Evolutionary conservation across 1,284 basidiomycete genomes (phyloP), one percentile per base, ranked within the genome.

Genomic region (Gomphus bonarii): DNA sequence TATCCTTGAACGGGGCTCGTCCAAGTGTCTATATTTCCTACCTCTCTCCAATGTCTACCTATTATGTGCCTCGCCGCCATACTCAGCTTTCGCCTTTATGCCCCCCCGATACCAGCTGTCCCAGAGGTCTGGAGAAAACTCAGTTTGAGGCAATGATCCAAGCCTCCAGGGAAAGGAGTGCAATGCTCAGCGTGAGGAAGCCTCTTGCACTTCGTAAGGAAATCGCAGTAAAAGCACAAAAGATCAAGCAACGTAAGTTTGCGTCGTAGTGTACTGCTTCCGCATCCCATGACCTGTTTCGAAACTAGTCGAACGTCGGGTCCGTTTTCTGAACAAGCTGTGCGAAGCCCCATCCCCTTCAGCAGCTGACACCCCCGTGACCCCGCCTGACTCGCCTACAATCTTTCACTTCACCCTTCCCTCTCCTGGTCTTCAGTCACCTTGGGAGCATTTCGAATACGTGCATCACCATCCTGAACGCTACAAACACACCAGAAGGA

Each of bases 241-340:
- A 77, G 72, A 80, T 74, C 66, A 88, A 85, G 73, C 84, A 88
- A 69, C 70, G 87, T 89, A 67, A 60, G 81, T 73, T 47, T 12
- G 54, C 20, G 20, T 33, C 36, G 33, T 33, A 38, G 14, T 16
- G 43, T 28, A 36, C 5, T 31, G 16, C 35, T 3, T 40, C 10
- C 43, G 20, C 22, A 11, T 8, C 46, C 38, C 44, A 42, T 31
- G n/a, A 11, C 42, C 36, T 35, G 43, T 14, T 49, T 40, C n/a
- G 38, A 3, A 65, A 88, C 3, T 65, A 88, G 86, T 79, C 63
- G 84, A 87, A 68, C 78, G 88, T 57, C 82, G 85, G 46, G 82
- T 84, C 10, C 73, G 79, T 57, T 89, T 90, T 72, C 71, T 89
- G 38, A 85, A 82, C 60, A 88, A 83, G 69, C 72, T 90, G 52